phyloP scores from a whole-genome alignment of 331 rosid genomes.

The Phaseolus coccineus region DNA sequence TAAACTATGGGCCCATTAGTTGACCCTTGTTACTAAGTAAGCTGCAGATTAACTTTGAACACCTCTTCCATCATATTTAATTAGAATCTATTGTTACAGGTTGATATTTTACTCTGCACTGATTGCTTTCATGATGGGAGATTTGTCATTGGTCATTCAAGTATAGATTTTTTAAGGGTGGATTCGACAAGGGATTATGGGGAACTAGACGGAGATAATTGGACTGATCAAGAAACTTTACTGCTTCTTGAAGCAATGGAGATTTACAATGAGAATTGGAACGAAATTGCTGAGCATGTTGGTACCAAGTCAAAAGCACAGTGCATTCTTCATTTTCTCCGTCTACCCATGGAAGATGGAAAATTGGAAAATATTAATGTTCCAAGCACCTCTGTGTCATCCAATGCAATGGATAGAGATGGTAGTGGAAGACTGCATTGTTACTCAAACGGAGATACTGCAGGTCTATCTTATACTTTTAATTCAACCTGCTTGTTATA shows the following conservation, averaged over 20 bases:
- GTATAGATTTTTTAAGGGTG: conserved; percentile 74
- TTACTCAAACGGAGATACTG: conserved; percentile 69
- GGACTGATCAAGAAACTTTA: conserved; percentile 98
- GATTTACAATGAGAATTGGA: conserved; percentile 92
- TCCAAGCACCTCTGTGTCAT: conserved; percentile 64
- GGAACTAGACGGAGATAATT: conserved; percentile 85
- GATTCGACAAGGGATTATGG: conserved; percentile 78
- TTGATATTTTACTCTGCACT: conserved; percentile 80
- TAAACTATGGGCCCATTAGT: not conserved
- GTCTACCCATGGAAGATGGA: conserved; percentile 92
- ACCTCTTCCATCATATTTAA: conserved; percentile 36
- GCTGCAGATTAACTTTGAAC: conserved; percentile 20
- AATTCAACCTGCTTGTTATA: conserved; percentile 32
- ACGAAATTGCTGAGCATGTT: conserved; percentile 92
- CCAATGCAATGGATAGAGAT: conserved; percentile 59
- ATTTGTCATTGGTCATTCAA: conserved; percentile 87
- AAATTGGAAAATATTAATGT: conserved; percentile 88
- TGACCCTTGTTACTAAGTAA: conserved; percentile 34
- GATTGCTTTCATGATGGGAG: conserved; percentile 95
- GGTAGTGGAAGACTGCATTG: conserved; percentile 56
- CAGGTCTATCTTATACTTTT: conserved; percentile 62
- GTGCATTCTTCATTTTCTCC: conserved; percentile 98
- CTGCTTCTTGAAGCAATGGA: conserved; percentile 95
- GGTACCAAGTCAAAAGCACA: conserved; percentile 98
- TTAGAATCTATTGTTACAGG: conserved; percentile 60